Conservation (phyloP, 495 filamentous ascomycete species). For the Opeltia flavorubescens region DNA sequence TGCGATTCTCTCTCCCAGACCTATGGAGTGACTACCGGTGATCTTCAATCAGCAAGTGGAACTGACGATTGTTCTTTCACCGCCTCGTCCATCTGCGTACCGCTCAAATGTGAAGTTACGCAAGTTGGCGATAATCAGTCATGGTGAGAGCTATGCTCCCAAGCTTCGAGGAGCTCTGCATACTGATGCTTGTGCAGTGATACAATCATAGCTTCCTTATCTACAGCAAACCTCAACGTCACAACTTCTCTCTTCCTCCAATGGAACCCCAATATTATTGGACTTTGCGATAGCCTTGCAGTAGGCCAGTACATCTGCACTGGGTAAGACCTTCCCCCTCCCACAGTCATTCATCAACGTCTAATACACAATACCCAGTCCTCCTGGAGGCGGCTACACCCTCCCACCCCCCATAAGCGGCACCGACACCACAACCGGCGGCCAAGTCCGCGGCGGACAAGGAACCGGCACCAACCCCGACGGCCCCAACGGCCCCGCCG, state of each 20-base stretch:
- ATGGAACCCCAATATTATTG: slow-evolving; percentile 11
- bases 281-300: slow-evolving; percentile 8
- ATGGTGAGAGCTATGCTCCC: background rate
- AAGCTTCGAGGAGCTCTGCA: background rate
- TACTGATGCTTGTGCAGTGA: background rate
- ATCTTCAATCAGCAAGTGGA: slow-evolving; percentile 13
- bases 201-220: slow-evolving; percentile 7
- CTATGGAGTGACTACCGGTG: slow-evolving; percentile 17
- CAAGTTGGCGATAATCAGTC: slow-evolving; percentile 2
- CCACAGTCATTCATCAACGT: no score
- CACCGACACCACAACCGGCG: no score
- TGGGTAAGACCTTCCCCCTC: slow-evolving; percentile 6
- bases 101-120: slow-evolving; percentile 2
- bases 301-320: slow-evolving; percentile 6
- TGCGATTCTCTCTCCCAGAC: slow-evolving; percentile 17
- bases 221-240: slow-evolving; percentile 1
- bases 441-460: no score
- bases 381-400: background rate
- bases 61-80: slow-evolving; percentile 1
- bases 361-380: slow-evolving; percentile 2
- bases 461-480: slow-evolving; percentile 1
- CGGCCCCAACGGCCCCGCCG: slow-evolving; percentile 1
- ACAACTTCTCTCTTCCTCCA: slow-evolving; percentile 3
- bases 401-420: no score
- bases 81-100: slow-evolving; percentile 6